Conservation (phyloP, 1,284 basidiomycete species). For the Cryptococcus floricola region DNA sequence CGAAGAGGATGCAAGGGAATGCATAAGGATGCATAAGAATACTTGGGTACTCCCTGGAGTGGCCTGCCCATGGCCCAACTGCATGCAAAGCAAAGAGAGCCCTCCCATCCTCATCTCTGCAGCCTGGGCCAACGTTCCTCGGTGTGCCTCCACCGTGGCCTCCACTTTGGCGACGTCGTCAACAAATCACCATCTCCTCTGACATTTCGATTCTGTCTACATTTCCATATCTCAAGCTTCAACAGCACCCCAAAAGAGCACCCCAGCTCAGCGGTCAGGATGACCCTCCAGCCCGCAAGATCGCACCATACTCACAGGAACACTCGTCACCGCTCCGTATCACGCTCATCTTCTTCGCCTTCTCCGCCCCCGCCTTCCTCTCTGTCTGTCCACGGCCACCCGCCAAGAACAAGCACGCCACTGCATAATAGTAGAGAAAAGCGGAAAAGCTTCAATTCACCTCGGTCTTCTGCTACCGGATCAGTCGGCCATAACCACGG, state of each 20-base stretch:
- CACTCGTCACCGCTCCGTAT: neutral
- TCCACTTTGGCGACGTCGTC: too few species aligned
- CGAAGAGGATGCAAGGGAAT: too few species aligned
- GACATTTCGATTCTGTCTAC: too few species aligned
- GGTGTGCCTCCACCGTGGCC: too few species aligned
- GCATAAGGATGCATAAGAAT: too few species aligned
- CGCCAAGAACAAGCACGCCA: neutral
- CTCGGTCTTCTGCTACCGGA: neutral
- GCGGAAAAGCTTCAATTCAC: neutral
- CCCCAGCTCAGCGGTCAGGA: neutral
- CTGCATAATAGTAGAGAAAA: neutral
- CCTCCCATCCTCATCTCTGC: too few species aligned
- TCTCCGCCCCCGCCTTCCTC: neutral
- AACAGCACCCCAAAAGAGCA: neutral
- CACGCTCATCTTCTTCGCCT: neutral
- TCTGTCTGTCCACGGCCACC: neutral
- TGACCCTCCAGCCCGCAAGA: neutral
- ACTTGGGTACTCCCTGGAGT: too few species aligned
- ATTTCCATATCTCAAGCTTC: neutral
- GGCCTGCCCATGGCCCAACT: too few species aligned
- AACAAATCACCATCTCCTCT: too few species aligned
- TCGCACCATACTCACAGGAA: neutral
- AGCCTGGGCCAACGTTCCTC: too few species aligned
- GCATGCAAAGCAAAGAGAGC: too few species aligned
- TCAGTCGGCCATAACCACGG: neutral